Evolutionary conservation across 1,284 basidiomycete species (phyloP).

Genomic region (Ustilago curta): DNA sequence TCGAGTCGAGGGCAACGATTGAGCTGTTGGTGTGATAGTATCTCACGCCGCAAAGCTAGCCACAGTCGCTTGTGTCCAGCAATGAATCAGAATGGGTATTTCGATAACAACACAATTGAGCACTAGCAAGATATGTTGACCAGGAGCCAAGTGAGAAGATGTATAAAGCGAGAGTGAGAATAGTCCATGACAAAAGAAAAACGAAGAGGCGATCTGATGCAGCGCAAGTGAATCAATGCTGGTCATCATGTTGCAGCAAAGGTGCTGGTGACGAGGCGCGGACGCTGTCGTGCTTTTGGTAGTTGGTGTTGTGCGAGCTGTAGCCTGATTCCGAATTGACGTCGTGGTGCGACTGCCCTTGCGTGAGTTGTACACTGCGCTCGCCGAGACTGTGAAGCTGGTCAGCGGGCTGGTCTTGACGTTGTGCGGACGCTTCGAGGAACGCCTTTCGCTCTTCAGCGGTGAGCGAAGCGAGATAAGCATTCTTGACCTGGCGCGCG

Average conservation of each 20-base stretch:
- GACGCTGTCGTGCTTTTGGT: constrained; percentile 19
- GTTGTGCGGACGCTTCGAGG: constrained; percentile 26
- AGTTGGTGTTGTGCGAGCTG: constrained; percentile 24
- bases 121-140: not conserved
- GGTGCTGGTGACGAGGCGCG: constrained; percentile 32
- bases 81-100: constrained; percentile 7
- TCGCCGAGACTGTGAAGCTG: constrained; percentile 23
- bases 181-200: constrained; percentile 4
- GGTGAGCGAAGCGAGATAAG: constrained; percentile 44
- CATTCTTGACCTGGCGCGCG: constrained; percentile 53
- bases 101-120: not conserved
- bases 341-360: constrained; percentile 24
- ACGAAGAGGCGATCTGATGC: not conserved
- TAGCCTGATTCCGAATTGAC: constrained; percentile 19
- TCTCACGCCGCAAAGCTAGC: too few relatives aligned
- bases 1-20: too few relatives aligned
- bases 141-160: not conserved
- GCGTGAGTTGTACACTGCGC: constrained; percentile 21
- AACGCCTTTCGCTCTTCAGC: constrained; percentile 45
- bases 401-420: constrained; percentile 16
- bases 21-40: too few relatives aligned
- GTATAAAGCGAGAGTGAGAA: not conserved
- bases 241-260: constrained; percentile 30
- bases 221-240: constrained; percentile 12
- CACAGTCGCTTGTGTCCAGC: not conserved